Evolutionary conservation across 768 basidiomycete species (phyloP).

Genomic region (Pleurotus eryngii): DNA sequence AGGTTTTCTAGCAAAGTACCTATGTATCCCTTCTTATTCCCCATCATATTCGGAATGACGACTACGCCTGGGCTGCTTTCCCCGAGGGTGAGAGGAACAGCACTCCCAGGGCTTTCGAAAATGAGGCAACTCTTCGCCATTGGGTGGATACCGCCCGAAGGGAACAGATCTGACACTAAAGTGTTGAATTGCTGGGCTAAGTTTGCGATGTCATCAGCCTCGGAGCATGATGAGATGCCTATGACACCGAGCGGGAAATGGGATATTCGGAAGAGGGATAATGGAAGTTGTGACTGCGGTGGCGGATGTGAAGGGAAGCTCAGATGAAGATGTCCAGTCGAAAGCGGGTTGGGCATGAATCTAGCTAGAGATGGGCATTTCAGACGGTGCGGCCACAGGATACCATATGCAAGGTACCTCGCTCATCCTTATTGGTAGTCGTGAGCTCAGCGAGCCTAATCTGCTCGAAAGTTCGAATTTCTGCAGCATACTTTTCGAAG

Average conservation of each 20-base stretch:
- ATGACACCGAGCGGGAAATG: conserved; percentile 86
- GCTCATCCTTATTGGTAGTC: conserved; percentile 71
- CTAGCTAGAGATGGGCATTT: conserved; percentile 44
- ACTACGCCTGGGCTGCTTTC: conserved; percentile 62
- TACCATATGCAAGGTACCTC: conserved; percentile 43
- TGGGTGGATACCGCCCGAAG: conserved; percentile 65
- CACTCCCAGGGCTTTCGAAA: conserved; percentile 72
- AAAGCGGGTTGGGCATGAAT: conserved; percentile 75
- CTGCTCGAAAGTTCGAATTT: conserved; percentile 70
- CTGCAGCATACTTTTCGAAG: conserved; percentile 71
- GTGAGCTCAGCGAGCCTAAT: conserved; percentile 84
- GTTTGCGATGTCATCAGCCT: conserved; percentile 41
- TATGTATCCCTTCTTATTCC: conserved; percentile 84
- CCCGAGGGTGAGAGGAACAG: conserved; percentile 51
- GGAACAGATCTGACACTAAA: conserved; percentile 62
- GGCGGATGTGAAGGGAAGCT: conserved; percentile 74
- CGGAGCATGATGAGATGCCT: conserved; percentile 73
- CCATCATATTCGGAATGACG: conserved; percentile 81
- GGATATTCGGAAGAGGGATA: conserved; percentile 75
- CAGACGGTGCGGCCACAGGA: background rate
- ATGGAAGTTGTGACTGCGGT: conserved; percentile 59
- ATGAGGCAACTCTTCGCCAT: conserved; percentile 81
- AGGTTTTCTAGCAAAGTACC: conserved; percentile 87
- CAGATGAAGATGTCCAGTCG: conserved; percentile 80
- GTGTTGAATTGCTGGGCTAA: conserved; percentile 67